Percentiles rank a stretch among this genome's conserved stretches.
Evolutionary conservation across 2,329 filamentous ascomycete species (phyloP).

Genomic region (Parastagonospora avenae): DNA sequence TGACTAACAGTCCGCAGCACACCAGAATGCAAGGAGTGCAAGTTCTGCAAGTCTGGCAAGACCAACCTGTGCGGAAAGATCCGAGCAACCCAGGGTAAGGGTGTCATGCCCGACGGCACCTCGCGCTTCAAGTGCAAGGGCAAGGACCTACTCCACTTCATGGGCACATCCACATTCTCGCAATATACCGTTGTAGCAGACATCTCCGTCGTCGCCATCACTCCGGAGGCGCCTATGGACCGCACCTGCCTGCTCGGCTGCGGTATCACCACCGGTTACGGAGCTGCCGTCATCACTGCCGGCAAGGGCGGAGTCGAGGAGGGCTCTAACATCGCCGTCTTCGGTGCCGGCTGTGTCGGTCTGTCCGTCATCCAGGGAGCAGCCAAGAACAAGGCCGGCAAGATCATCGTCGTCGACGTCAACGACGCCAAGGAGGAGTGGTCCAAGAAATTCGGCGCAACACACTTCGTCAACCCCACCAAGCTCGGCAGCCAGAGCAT

Average conservation of each 20-base stretch:
- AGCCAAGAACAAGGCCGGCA: constrained; percentile 77
- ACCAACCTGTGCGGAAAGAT: constrained; percentile 99
- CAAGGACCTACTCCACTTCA: constrained; percentile 95
- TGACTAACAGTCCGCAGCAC: constrained; percentile 64
- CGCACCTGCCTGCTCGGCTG: constrained; percentile 94
- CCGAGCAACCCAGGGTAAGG: constrained; percentile 91
- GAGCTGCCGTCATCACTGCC: constrained; percentile 91
- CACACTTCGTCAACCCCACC: constrained; percentile 90
- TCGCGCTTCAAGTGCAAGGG: constrained; percentile 93
- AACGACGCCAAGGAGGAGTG: constrained; percentile 92
- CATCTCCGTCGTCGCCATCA: constrained; percentile 95
- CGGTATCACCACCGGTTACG: constrained; percentile 98
- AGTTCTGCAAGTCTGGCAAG: constrained; percentile 99
- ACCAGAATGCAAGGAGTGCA: constrained; percentile 96
- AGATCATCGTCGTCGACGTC: constrained; percentile 79
- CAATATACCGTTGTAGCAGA: constrained; percentile 99
- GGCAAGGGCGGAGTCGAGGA: constrained; percentile 72
- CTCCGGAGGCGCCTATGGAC: constrained; percentile 90
- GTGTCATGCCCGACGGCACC: constrained; percentile 97
- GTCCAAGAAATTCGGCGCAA: constrained; percentile 93
- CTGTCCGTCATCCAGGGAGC: constrained; percentile 94
- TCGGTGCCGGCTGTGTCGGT: constrained; percentile 95
- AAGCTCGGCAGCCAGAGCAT: constrained; percentile 73
- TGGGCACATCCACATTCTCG: constrained; percentile 98
- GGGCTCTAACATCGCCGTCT: constrained; percentile 87